Percentiles rank a stretch among this genome's conserved stretches.
phyloP scores from a whole-genome alignment of 768 basidiomycete genomes.

The Russula abietina region DNA sequence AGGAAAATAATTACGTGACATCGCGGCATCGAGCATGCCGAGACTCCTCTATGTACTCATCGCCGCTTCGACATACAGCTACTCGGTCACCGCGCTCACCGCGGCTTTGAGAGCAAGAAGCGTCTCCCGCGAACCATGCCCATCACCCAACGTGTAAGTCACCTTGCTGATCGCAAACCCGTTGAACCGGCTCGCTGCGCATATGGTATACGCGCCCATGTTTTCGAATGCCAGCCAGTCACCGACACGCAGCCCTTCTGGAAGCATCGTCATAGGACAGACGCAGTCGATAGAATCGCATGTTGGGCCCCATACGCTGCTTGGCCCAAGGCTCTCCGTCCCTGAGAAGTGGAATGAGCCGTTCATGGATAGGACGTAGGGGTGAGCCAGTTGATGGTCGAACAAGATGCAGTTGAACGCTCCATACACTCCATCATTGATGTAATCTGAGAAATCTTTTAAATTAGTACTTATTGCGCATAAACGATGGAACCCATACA shows the following conservation, averaged over 20 bases:
- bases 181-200: slow-evolving; percentile 94
- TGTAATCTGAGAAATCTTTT: slow-evolving; percentile 68
- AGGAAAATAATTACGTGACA: slow-evolving; percentile 19
- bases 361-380: slow-evolving; percentile 67
- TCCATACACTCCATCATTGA: slow-evolving; percentile 88
- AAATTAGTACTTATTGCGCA: neutral
- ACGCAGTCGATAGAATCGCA: slow-evolving; percentile 98
- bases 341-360: slow-evolving; percentile 55
- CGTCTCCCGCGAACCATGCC: slow-evolving; percentile 46
- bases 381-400: slow-evolving; percentile 79
- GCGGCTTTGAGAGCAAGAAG: slow-evolving; percentile 45
- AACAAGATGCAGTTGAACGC: slow-evolving; percentile 96
- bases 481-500: slow-evolving; percentile 52
- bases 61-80: slow-evolving; percentile 8
- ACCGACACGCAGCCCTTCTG: slow-evolving; percentile 70
- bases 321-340: slow-evolving; percentile 40
- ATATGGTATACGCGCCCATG: slow-evolving; percentile 99
- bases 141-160: slow-evolving; percentile 66
- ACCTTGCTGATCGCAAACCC: slow-evolving; percentile 80
- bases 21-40: slow-evolving; percentile 15
- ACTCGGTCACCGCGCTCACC: slow-evolving; percentile 30
- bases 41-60: slow-evolving; percentile 5
- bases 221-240: slow-evolving; percentile 98
- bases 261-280: slow-evolving; percentile 54
- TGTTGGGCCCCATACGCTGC: slow-evolving; percentile 96